Percentiles rank a stretch among this genome's conserved stretches.
phyloP scores from a whole-genome alignment of 768 basidiomycete genomes.

The Rickenella mellea region DNA sequence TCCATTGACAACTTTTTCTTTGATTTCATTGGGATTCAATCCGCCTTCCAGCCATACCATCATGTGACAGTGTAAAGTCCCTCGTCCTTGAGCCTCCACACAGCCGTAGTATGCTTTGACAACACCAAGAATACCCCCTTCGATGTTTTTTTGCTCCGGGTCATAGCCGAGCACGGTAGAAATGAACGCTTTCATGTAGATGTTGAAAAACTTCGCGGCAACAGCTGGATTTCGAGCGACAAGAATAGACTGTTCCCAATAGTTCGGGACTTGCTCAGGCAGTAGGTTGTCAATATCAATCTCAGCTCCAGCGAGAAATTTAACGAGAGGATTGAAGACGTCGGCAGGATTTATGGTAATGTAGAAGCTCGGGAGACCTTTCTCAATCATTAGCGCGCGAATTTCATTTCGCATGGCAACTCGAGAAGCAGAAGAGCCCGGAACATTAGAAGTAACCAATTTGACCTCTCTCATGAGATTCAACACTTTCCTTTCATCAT shows the following conservation, averaged over 20 bases:
- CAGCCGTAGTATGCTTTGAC: conserved; percentile 29
- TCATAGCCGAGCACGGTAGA: conserved; percentile 17
- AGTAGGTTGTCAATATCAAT: conserved; percentile 25
- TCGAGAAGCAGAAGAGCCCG: conserved; percentile 21
- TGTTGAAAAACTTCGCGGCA: conserved; percentile 32
- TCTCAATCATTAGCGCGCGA: conserved; percentile 18
- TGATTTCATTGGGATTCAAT: conserved; percentile 22
- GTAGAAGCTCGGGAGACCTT: conserved; percentile 31
- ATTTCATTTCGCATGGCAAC: conserved; percentile 28
- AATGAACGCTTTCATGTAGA: conserved; percentile 28
- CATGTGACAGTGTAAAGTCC: conserved; percentile 32
- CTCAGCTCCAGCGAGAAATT: conserved; percentile 25
- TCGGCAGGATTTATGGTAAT: conserved; percentile 38
- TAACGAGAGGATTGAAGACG: conserved; percentile 30
- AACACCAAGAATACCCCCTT: conserved; percentile 23
- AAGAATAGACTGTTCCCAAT: conserved; percentile 21
- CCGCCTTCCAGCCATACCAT: conserved; percentile 28
- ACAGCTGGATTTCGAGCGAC: conserved; percentile 31
- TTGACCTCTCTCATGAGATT: conserved; percentile 15
- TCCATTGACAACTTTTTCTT: conserved; percentile 3
- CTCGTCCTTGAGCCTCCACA: conserved; percentile 29
- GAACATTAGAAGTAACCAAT: conserved; percentile 9
- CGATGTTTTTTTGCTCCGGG: not conserved
- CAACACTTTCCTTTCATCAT: conserved; percentile 21
- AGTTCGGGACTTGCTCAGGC: conserved; percentile 17